A percentile compares a stretch with the other conserved stretches of the same genome.
Conservation (phyloP, 805 yeast genomes). For the Monosporozyma aerobia region DNA sequence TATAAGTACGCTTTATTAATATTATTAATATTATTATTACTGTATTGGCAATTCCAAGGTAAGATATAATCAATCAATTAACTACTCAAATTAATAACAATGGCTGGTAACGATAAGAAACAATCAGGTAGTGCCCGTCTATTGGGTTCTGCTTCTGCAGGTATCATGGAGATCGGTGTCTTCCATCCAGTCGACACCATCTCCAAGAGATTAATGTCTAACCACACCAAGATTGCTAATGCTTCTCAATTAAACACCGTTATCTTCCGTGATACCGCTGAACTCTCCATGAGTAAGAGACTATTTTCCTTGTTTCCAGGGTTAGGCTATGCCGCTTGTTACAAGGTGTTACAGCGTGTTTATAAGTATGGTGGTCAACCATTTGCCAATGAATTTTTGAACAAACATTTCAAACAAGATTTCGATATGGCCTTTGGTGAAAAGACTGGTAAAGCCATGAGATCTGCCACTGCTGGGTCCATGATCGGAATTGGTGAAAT, state of each 20-base stretch:
- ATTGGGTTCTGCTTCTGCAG: constrained; percentile 95
- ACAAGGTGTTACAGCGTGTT: constrained; percentile 92
- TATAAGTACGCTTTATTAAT: too few species aligned
- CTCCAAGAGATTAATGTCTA: constrained; percentile 89
- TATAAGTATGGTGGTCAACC: constrained; percentile 99
- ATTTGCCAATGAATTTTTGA: constrained; percentile 86
- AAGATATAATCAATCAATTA: not conserved
- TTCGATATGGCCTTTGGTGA: constrained; percentile 78
- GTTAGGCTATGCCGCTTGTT: constrained; percentile 94
- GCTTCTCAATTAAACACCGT: constrained; percentile 68
- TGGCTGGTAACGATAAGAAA: constrained; percentile 49
- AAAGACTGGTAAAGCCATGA: constrained; percentile 93
- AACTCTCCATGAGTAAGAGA: constrained; percentile 60
- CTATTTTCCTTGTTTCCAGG: constrained; percentile 89
- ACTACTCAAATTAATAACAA: not conserved
- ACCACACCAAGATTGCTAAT: constrained; percentile 58
- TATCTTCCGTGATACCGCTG: constrained; percentile 75
- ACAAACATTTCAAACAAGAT: constrained; percentile 56
- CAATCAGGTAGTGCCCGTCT: constrained; percentile 83
- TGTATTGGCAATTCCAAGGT: not conserved
- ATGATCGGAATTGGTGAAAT: constrained; percentile 97
- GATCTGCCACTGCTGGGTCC: constrained; percentile 97
- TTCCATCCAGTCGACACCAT: constrained; percentile 99
- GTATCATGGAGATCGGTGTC: constrained; percentile 90
- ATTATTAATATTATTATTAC: too few species aligned